Evolutionary conservation across 1,284 basidiomycete genomes (phyloP).

Genomic region (Meripilus lineatus): DNA sequence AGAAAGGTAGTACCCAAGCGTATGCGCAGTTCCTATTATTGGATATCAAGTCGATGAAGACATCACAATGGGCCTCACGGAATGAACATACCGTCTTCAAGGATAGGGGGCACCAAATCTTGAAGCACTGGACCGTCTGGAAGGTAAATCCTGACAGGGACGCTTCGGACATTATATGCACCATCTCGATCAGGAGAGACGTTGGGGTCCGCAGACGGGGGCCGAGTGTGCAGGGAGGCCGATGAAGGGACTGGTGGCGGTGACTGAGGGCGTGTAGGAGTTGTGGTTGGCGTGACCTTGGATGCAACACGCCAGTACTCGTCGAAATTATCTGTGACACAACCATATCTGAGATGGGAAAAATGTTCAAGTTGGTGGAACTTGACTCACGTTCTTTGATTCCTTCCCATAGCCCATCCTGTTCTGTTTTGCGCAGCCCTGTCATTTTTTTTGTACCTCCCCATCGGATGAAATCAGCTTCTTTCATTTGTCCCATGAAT

Average conservation of each 20-base stretch:
- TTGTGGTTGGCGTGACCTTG: conserved; percentile 72
- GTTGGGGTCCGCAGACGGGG: conserved; percentile 62
- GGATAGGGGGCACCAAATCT: conserved; percentile 77
- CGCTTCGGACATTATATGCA: conserved; percentile 79
- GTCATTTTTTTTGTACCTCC: conserved; percentile 92
- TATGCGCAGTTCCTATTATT: conserved; percentile 50
- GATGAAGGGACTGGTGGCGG: conserved; percentile 46
- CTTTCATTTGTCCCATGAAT: conserved; percentile 92
- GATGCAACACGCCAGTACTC: conserved; percentile 89
- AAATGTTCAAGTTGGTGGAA: neutral
- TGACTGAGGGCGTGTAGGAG: conserved; percentile 50
- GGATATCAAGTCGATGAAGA: conserved; percentile 7
- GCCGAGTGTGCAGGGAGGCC: conserved; percentile 54
- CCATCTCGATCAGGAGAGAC: conserved; percentile 59
- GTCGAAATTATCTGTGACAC: conserved; percentile 81
- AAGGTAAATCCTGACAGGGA: conserved; percentile 87
- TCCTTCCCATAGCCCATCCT: conserved; percentile 94
- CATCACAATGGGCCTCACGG: neutral
- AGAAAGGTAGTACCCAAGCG: conserved; percentile 55
- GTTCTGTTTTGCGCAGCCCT: conserved; percentile 79
- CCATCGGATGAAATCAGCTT: conserved; percentile 94
- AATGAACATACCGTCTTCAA: conserved; percentile 54
- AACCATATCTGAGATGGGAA: neutral
- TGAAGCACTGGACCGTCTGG: conserved; percentile 91
- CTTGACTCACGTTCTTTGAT: conserved; percentile 77